Conservation (phyloP, 2,329 filamentous ascomycete genomes). For the Clonostachys byssicola region DNA sequence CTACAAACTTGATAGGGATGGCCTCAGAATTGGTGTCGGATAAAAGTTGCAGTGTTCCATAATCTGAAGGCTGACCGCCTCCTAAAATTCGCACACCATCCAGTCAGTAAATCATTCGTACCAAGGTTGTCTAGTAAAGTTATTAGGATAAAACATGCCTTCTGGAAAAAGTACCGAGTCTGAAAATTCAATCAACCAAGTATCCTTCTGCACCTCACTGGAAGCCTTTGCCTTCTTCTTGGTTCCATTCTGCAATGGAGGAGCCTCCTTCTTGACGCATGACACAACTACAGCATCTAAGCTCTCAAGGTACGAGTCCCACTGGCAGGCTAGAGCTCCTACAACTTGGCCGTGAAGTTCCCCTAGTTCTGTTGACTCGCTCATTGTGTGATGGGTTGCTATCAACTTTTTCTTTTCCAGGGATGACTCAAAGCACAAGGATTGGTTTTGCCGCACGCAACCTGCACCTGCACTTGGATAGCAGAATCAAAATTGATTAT, state of each 20-base stretch:
- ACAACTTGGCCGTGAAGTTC: constrained; percentile 6
- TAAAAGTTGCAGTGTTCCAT: constrained; percentile 13
- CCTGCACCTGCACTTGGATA: no score
- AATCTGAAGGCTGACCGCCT: constrained; percentile 21
- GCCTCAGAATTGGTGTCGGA: constrained; percentile 2
- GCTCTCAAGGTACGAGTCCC: constrained; percentile 14
- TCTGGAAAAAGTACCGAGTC: constrained; percentile 23
- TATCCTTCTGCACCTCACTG: constrained; percentile 3
- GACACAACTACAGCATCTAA: constrained; percentile 18
- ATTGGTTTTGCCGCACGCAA: no score
- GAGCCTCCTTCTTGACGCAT: constrained; percentile 12
- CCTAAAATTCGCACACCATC: constrained; percentile 6
- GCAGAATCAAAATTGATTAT: no score
- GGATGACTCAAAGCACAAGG: no score
- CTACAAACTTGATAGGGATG: constrained; percentile 13
- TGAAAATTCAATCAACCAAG: constrained; percentile 20
- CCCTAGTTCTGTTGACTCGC: no score
- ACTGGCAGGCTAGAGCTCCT: constrained; percentile 19
- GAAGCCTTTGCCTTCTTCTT: constrained; percentile 9
- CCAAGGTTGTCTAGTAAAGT: not conserved
- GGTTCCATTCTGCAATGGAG: constrained; percentile 4
- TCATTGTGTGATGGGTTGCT: no score
- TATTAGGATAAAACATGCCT: constrained; percentile 5
- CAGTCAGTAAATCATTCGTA: not conserved
- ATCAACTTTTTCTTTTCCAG: no score